Evolutionary conservation across 257 asterid genomes (phyloP).

Genomic region (Solanum chaucha): DNA sequence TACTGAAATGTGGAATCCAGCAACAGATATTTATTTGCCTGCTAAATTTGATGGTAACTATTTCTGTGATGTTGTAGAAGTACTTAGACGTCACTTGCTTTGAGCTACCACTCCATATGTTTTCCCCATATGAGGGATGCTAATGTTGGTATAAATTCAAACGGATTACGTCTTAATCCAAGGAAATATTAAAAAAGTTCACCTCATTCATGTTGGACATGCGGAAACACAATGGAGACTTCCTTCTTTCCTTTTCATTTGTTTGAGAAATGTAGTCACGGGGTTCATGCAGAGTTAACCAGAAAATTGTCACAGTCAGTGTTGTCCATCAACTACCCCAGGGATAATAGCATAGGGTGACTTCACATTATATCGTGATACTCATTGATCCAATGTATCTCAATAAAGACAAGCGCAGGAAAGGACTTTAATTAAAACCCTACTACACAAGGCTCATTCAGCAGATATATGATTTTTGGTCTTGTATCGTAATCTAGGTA

Average conservation of each 20-base stretch:
- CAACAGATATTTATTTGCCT: slow-evolving; percentile 67
- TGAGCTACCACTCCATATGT: background rate
- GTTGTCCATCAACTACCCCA: background rate
- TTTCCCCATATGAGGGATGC: background rate
- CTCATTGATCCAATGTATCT: background rate
- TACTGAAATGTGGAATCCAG: slow-evolving; percentile 80
- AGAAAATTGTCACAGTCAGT: background rate
- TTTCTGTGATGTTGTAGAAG: background rate
- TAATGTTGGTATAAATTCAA: background rate
- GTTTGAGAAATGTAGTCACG: background rate
- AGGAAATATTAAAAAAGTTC: background rate
- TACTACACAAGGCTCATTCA: background rate
- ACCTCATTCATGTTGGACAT: background rate
- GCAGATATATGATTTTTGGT: background rate
- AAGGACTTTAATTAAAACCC: background rate
- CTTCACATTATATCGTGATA: background rate
- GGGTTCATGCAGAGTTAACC: background rate
- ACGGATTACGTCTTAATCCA: background rate
- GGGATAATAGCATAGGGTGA: background rate
- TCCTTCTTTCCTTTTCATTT: background rate
- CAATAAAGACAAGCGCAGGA: background rate
- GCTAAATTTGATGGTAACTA: slow-evolving; percentile 68
- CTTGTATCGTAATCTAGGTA: background rate
- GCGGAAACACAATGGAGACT: background rate
- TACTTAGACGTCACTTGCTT: background rate